A percentile compares a stretch with the other conserved stretches of the same genome.
Evolutionary conservation across 2,329 filamentous ascomycete species (phyloP).

Genomic region (Pseudogymnoascus sp.): DNA sequence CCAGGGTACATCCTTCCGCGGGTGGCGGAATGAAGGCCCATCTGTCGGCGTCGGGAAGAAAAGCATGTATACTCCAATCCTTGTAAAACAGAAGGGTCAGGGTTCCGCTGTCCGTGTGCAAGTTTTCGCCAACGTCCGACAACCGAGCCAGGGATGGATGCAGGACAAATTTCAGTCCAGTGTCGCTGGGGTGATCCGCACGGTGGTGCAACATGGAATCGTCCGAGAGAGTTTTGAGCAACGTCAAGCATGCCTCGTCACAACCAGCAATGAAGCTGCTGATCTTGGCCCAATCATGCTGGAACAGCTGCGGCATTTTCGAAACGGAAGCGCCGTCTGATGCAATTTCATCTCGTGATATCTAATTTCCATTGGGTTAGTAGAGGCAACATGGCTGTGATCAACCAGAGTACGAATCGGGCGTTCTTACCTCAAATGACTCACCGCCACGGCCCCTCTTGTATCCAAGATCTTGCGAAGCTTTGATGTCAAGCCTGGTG

Average conservation of each 20-base stretch:
- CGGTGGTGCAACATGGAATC: conserved; percentile 17
- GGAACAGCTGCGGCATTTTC: conserved; percentile 12
- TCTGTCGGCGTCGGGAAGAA: not conserved
- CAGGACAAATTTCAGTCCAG: conserved; percentile 20
- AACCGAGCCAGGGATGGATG: conserved; percentile 15
- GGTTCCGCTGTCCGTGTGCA: conserved; percentile 23
- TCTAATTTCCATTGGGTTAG: conserved; percentile 11
- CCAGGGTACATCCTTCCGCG: conserved; percentile 18
- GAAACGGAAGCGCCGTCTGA: conserved; percentile 4
- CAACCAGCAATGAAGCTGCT: conserved; percentile 15
- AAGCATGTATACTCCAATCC: conserved; percentile 16
- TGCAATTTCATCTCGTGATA: conserved; percentile 16
- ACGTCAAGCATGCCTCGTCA: conserved; percentile 14
- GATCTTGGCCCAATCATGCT: conserved; percentile 15
- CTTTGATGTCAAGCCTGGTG: conserved; percentile 16
- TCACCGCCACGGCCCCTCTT: conserved; percentile 15
- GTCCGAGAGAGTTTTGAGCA: conserved; percentile 13
- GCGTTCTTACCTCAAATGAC: conserved; percentile 15
- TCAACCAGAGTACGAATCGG: not conserved
- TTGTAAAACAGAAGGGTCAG: conserved; percentile 23
- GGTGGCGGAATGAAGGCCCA: conserved; percentile 16
- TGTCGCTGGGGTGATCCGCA: conserved; percentile 18
- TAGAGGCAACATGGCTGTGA: not conserved
- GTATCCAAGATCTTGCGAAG: conserved; percentile 17
- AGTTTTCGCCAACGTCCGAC: conserved; percentile 14